A percentile compares a stretch with the other conserved stretches of the same genome.
phyloP scores from a whole-genome alignment of 805 yeast species.

The Nakazawaea sp. region DNA sequence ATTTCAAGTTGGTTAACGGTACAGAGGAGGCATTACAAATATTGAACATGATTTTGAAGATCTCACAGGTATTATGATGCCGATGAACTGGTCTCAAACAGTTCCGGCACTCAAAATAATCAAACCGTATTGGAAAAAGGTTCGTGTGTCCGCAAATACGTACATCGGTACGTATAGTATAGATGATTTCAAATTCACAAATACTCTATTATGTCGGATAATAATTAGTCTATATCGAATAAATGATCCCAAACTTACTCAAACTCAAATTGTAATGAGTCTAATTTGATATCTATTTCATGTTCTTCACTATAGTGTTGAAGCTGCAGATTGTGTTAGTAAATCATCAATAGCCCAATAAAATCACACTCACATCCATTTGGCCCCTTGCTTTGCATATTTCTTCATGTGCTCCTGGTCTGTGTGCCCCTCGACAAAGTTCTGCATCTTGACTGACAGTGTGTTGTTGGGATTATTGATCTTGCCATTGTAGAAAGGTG shows the following conservation, averaged over 20 bases:
- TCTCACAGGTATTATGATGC: constrained; percentile 35
- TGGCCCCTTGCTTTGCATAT: constrained; percentile 11
- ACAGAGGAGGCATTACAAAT: constrained; percentile 84
- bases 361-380: constrained; percentile 8
- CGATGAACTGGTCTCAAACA: too few relatives aligned
- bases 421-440: constrained; percentile 9
- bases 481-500: constrained; percentile 5
- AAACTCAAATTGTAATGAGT: not conserved
- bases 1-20: constrained; percentile 71
- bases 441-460: constrained; percentile 15
- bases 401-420: constrained; percentile 10
- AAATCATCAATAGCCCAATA: not conserved
- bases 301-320: constrained; percentile 1
- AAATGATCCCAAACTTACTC: too few relatives aligned
- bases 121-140: too few relatives aligned
- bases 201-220: too few relatives aligned
- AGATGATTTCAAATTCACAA: too few relatives aligned
- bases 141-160: too few relatives aligned
- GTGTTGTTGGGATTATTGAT: constrained; percentile 5
- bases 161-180: too few relatives aligned
- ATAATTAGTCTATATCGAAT: too few relatives aligned
- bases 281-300: not conserved
- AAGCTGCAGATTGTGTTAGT: constrained; percentile 4
- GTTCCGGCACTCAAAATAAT: too few relatives aligned
- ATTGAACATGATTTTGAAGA: constrained; percentile 51